A percentile compares a stretch with the other conserved stretches of the same genome.
Evolutionary conservation across 148 eudicot genomes (phyloP).

Genomic region (Beta vulgaris): DNA sequence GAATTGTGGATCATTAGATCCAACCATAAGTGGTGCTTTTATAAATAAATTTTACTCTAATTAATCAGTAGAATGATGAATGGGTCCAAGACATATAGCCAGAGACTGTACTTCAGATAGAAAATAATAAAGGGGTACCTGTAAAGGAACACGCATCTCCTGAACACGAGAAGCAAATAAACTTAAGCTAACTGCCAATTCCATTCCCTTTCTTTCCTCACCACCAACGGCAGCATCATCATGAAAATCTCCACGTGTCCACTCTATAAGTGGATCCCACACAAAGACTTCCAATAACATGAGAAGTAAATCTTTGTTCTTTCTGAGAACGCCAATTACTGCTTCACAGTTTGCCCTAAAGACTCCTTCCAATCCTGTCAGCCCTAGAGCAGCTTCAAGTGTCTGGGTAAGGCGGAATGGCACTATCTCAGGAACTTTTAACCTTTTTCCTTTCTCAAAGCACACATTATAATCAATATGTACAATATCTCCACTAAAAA

Average conservation of each 20-base stretch:
- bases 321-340: constrained; percentile 72
- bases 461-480: constrained; percentile 99
- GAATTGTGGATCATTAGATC: too few species aligned
- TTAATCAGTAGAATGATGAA: neutral
- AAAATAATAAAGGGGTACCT: constrained; percentile 48
- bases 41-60: neutral
- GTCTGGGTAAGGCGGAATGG: constrained; percentile 98
- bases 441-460: constrained; percentile 93
- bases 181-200: constrained; percentile 96
- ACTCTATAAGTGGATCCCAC: constrained; percentile 99
- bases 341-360: constrained; percentile 96
- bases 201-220: constrained; percentile 99
- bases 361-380: constrained; percentile 85
- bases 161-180: constrained; percentile 98
- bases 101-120: constrained; percentile 6
- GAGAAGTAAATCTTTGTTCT: constrained; percentile 80
- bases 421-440: constrained; percentile 96
- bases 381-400: constrained; percentile 90
- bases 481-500: constrained; percentile 79
- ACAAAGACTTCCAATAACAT: constrained; percentile 94
- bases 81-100: neutral
- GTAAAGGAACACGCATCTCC: constrained; percentile 95
- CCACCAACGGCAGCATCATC: constrained; percentile 98
- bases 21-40: neutral
- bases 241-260: constrained; percentile 98